These are phyloP conservation scores for Alternaria conjuncta DNA, from an alignment of 2,329 filamentous ascomycete species.

Conservation along the genomic window DNA sequence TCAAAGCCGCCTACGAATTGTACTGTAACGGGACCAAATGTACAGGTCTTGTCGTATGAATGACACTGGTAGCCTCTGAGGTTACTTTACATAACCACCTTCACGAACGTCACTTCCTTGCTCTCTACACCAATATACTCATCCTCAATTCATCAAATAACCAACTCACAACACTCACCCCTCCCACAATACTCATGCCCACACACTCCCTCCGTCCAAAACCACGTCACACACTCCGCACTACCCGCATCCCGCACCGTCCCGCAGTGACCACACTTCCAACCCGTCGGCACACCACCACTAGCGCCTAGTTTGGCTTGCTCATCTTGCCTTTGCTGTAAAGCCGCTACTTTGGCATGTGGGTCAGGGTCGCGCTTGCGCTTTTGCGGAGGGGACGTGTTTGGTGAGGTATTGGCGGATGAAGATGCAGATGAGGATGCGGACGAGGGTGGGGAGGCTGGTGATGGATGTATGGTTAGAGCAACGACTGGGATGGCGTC, in stretches of 20 bases:
- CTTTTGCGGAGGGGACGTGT: too few relatives aligned
- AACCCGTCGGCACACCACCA: not conserved
- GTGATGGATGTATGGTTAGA: accelerated
- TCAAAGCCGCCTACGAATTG: too few relatives aligned
- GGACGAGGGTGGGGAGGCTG: not conserved
- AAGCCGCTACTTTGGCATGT: accelerated
- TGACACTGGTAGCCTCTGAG: too few relatives aligned
- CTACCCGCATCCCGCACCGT: not conserved
- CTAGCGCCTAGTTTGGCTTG: accelerated
- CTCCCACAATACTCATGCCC: not conserved
- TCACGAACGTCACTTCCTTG: too few relatives aligned
- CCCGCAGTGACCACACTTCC: not conserved
- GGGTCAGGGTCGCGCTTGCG: not conserved
- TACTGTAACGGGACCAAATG: too few relatives aligned
- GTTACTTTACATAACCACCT: too few relatives aligned
- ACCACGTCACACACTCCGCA: not conserved
- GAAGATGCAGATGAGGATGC: not conserved
- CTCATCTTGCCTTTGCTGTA: not conserved
- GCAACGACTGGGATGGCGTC: not conserved
- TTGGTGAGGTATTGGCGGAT: not conserved
- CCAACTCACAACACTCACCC: not conserved
- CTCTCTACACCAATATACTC: too few relatives aligned
- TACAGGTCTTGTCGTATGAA: too few relatives aligned
- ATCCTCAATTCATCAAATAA: not conserved
- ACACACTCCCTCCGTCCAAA: not conserved